Conservation (phyloP, 495 filamentous ascomycete species). For the Neurospora sp. region DNA sequence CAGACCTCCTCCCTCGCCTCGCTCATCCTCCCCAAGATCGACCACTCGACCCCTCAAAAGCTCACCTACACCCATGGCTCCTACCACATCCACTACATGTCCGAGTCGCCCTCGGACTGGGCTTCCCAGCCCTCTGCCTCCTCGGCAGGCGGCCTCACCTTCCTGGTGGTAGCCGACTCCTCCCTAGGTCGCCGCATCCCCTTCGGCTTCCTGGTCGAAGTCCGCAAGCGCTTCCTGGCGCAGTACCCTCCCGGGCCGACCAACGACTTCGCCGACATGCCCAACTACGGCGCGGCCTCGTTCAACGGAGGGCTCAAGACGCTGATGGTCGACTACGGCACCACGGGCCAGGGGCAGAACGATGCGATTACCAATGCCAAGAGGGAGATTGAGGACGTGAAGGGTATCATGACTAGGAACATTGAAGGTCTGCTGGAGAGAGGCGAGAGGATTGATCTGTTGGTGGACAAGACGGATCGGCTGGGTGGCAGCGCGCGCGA, state of each 20-base stretch:
- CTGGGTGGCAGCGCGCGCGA: slow-evolving; percentile 77
- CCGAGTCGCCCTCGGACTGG: slow-evolving; percentile 64
- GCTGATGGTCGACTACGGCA: slow-evolving; percentile 79
- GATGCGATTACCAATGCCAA: slow-evolving; percentile 80
- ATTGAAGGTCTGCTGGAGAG: slow-evolving; percentile 93
- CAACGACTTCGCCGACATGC: slow-evolving; percentile 63
- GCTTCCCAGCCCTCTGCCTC: slow-evolving; percentile 22
- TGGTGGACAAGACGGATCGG: slow-evolving; percentile 96
- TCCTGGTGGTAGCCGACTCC: slow-evolving; percentile 65
- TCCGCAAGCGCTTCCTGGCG: slow-evolving; percentile 76
- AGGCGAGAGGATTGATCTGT: slow-evolving; percentile 86
- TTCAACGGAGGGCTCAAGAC: slow-evolving; percentile 73
- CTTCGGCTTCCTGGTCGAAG: slow-evolving; percentile 86
- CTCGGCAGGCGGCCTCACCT: slow-evolving; percentile 71
- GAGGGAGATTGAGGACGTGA: slow-evolving; percentile 83
- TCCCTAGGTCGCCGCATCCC: slow-evolving; percentile 76
- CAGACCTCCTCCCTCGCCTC: slow-evolving; percentile 77
- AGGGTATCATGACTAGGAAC: slow-evolving; percentile 97
- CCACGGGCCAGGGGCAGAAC: slow-evolving; percentile 56
- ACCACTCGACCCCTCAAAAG: slow-evolving; percentile 69
- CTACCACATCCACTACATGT: slow-evolving; percentile 92
- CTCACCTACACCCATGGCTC: slow-evolving; percentile 86
- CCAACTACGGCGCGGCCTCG: slow-evolving; percentile 78
- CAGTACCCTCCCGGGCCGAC: slow-evolving; percentile 55
- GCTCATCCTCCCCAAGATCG: slow-evolving; percentile 91